Evolutionary conservation across 179 eudicot genomes (phyloP), one percentile per base, ranked within the genome.

Genomic region (Silene coronaria): DNA sequence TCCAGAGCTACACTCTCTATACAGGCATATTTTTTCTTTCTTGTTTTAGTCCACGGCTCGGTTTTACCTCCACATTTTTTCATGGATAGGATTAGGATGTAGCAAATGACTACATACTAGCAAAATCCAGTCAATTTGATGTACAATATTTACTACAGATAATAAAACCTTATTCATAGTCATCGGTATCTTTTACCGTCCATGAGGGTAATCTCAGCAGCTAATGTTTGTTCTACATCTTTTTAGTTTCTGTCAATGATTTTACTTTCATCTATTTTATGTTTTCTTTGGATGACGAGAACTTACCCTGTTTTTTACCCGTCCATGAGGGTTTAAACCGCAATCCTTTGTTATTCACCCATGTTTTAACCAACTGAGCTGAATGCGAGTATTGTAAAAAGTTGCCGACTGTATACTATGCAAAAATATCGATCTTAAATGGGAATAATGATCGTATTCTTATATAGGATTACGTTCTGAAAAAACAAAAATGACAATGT

Each of bases 91-190:
- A 28, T 17, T 34, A 67, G 1, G 70, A 32, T 70, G 58, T 76
- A 80, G 71, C 69, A 36, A 80, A 72, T 58, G 74, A 77, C 77
- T 68, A 51, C 61, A 16, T n/a, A 72, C 62, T 80, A 19, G 42
- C 3, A 14, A 67, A 27, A 5, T 71, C 60, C 72, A 61, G 57
- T 76, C 78, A 22, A 77, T 74, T 77, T 81, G 74, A 67, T 81
- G 84, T 77, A 81, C 72, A 53, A 74, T 80, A 76, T 38, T 68
- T 67, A 72, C 48, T 10, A 27, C 19, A 51, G 16, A 63, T 45
- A 19, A 72, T 38, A 77, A 77, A 38, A 53, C 62, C 34, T 36
- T 67, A 65, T 10, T 61, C 48, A 74, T 27, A 69, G 48, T 45
- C 9, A 13, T 77, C 70, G 11, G 48, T 46, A 17, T 24, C 28